Conservation (phyloP, 495 filamentous ascomycete genomes). For the Elasticomyces elasticus region DNA sequence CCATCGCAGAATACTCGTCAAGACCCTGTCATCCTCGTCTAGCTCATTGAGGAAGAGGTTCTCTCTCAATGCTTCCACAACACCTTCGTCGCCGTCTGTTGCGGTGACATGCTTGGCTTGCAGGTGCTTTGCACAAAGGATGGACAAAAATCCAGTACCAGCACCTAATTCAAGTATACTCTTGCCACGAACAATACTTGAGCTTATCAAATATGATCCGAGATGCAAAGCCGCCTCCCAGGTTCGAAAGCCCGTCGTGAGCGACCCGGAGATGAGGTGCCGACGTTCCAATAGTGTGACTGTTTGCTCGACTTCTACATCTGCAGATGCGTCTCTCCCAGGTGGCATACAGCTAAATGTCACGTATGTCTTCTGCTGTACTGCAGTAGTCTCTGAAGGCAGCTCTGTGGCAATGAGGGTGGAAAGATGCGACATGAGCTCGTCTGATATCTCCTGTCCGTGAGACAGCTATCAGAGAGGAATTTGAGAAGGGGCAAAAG, state of each 20-base stretch:
- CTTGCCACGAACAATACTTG: slow-evolving; percentile 42
- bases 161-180: slow-evolving; percentile 77
- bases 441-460: slow-evolving; percentile 62
- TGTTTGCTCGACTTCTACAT: slow-evolving; percentile 13
- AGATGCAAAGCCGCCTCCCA: slow-evolving; percentile 92
- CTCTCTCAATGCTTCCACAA: slow-evolving; percentile 57
- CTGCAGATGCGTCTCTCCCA: background rate
- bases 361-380: slow-evolving; percentile 67
- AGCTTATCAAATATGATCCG: slow-evolving; percentile 56
- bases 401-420: slow-evolving; percentile 48
- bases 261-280: slow-evolving; percentile 58
- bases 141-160: slow-evolving; percentile 76
- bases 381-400: slow-evolving; percentile 48
- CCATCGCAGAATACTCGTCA: slow-evolving; percentile 49
- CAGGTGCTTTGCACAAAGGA: slow-evolving; percentile 69
- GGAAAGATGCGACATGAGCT: slow-evolving; percentile 54
- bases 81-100: slow-evolving; percentile 69
- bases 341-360: slow-evolving; percentile 44
- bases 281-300: slow-evolving; percentile 63
- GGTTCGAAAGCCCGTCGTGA: slow-evolving; percentile 79
- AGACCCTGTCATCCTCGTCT: slow-evolving; percentile 35
- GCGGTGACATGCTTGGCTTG: slow-evolving; percentile 52
- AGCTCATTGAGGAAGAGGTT: slow-evolving; percentile 60
- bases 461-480: slow-evolving; percentile 19
- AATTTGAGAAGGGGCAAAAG: slow-evolving; percentile 3